Conservation (phyloP, 495 filamentous ascomycete species). For the Sabuloglossum arenarium region DNA sequence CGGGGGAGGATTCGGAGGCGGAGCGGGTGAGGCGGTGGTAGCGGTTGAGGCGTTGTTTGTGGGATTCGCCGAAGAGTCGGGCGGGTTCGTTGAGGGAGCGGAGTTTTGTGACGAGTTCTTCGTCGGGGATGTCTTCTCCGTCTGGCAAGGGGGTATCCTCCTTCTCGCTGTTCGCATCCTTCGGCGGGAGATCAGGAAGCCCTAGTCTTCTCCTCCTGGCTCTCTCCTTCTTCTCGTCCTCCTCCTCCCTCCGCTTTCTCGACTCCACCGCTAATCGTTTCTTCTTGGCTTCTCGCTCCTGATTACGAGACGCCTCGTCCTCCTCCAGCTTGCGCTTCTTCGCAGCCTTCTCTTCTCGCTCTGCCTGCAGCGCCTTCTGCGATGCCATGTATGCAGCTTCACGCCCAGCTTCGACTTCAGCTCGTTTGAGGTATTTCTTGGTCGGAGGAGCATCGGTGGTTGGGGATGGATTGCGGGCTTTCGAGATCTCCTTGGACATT, state of each 20-base stretch:
- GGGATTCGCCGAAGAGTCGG: constrained; percentile 66
- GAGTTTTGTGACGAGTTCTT: constrained; percentile 43
- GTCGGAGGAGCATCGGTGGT: constrained; percentile 15
- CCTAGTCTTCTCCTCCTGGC: constrained; percentile 36
- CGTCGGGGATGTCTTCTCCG: constrained; percentile 45
- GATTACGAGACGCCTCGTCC: constrained; percentile 47
- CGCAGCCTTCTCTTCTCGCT: constrained; percentile 40
- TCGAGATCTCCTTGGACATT: constrained; percentile 76
- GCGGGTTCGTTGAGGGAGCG: constrained; percentile 53
- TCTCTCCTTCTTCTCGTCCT: constrained; percentile 29
- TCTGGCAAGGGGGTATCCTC: constrained; percentile 10
- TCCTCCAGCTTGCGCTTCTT: constrained; percentile 85
- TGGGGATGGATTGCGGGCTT: constrained; percentile 30
- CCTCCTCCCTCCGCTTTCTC: constrained; percentile 40
- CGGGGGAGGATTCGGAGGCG: constrained; percentile 29
- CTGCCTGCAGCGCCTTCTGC: constrained; percentile 43
- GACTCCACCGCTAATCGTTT: constrained; percentile 63
- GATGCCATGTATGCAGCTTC: constrained; percentile 61
- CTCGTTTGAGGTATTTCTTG: constrained; percentile 72
- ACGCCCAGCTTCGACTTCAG: constrained; percentile 69
- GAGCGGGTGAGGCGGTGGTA: constrained; percentile 38
- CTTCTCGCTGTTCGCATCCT: constrained; percentile 19
- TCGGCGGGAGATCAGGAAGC: constrained; percentile 47
- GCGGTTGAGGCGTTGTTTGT: constrained; percentile 41
- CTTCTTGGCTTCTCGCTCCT: constrained; percentile 58